Base-by-base conservation (phyloP, 2,329 filamentous ascomycete genomes). In the Aschersonia sp. region DNA sequence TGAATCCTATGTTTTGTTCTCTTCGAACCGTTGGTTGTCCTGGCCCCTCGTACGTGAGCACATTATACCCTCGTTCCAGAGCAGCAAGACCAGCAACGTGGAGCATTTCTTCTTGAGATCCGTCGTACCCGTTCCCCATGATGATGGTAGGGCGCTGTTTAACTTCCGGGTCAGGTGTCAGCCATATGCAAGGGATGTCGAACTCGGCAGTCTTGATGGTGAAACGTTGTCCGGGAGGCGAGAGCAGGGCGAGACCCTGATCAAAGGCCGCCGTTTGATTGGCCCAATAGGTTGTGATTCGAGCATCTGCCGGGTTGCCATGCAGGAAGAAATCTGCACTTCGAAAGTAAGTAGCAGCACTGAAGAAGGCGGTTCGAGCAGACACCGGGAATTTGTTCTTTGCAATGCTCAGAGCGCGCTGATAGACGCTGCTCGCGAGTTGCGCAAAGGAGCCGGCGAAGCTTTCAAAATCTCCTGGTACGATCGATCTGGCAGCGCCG, bases 21-120 rank as follows among this genome's bases (percentile, higher is more conserved):
- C 70, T 64, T 6, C 64, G 61, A 2, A 69, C 63, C 1, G 58
- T 63, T 1, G 63, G 61, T 52, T 73, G 70, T 0, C 70, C 70
- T 0, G 69, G 70, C 0, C 70, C 71, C 48, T 74, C 70, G 47
- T 66, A 73, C 0, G 64, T 66, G 6, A 42, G 40, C 10, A 42
- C 40, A 20, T 42, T 69, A 52, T 59, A 67, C 6, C 68, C 68
- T 1, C 67, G 59, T 10, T 60, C 58, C 5, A 69, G 51, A 0
- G 61, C 61, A 0, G 59, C 53, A 1, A 56, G 53, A n/a, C 58
- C 67, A 4, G 58, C 54, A 5, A 54, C 38, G 47, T 71, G 68
- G 45, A 65, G 64, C n/a, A 66, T 55, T 30, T 69, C 67, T 47
- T 72, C 67, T 49, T 68, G 65, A 31, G 40, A 42, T 5, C 40